Evolutionary conservation across 352 stramenopile genomes (phyloP), one percentile per base, ranked within the genome.

Genomic region (Globisporangium uncinulatum): DNA sequence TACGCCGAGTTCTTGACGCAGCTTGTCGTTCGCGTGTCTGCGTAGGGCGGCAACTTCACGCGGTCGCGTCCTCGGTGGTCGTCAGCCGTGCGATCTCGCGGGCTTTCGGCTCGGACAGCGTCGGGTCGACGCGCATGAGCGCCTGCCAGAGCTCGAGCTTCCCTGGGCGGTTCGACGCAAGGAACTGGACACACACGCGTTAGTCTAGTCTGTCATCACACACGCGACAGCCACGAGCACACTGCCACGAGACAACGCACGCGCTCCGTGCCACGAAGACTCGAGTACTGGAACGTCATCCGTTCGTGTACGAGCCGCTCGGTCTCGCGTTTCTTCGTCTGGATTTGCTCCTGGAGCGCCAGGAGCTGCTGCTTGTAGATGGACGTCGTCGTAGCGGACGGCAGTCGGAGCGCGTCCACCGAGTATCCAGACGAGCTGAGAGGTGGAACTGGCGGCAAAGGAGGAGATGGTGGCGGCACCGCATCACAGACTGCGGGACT

Each of bases 341-440:
- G 61, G 58, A 91, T 91, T 42, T 89, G 78, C 50, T 85, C 66
- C 61, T 86, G 78, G 0, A 88, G 34, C 14, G 67, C 59, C 9
- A 78, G 56, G 13, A 91, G 60, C 41, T 91, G 81, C 45, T 87
- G 78, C 47, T 75, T 83, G 65, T 89, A 91, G 17, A 83, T 65
- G n/a, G 74, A 84, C 39, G 75, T 83, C 17, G 70, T 76, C 20
- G 63, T 44, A n/a, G 51, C 54, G 17, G 65, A 46, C 6, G 67
- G 65, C 9, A 77, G 46, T 15, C 69, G 63, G 4, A 83, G 51
- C 6, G 59, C 37, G 4, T 83, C 66, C 51, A 83, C 54, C 14
- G 59, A 77, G 61, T 79, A 77, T 39, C 61, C 56, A 39, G 55
- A 45, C 29, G 54, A 37, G 1, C 32, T 8, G 9, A 51, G 17